Conservation (phyloP, 2,329 filamentous ascomycete genomes). For the Xenosphaeropsis pyriputrescens region DNA sequence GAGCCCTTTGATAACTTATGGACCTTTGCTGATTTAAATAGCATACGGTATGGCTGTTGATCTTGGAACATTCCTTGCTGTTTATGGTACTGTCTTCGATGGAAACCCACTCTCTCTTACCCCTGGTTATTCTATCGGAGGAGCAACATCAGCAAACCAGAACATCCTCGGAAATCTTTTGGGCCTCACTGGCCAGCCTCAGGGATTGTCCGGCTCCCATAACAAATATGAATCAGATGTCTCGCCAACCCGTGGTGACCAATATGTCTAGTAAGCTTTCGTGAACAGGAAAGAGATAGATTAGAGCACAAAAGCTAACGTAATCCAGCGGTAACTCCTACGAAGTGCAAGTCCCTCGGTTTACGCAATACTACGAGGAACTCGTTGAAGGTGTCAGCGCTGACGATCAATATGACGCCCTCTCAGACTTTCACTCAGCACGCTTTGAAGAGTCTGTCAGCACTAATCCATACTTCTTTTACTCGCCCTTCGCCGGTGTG, state of each 20-base stretch:
- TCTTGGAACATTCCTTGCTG: constrained; percentile 24
- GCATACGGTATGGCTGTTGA: constrained; percentile 33
- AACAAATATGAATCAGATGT: constrained; percentile 39
- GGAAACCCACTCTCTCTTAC: constrained; percentile 30
- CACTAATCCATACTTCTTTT: constrained; percentile 38
- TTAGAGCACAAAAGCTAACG: neutral
- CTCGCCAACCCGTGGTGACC: constrained; percentile 34
- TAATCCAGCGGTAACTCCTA: constrained; percentile 28
- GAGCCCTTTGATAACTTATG: neutral
- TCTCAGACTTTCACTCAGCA: constrained; percentile 25
- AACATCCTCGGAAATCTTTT: constrained; percentile 8
- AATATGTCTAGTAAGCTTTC: constrained; percentile 23
- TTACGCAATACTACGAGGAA: constrained; percentile 15
- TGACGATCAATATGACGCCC: constrained; percentile 13
- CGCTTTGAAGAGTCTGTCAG: constrained; percentile 30
- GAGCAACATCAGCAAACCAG: constrained; percentile 17
- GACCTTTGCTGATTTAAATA: constrained; percentile 4
- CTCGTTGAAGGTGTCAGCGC: too few species aligned
- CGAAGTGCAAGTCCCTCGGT: constrained; percentile 34
- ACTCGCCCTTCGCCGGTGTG: constrained; percentile 32
- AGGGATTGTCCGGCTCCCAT: constrained; percentile 33
- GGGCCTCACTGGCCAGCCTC: constrained; percentile 21
- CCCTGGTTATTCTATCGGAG: constrained; percentile 35
- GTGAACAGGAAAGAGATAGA: too few species aligned
- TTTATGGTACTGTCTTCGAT: constrained; percentile 30